phyloP scores from a whole-genome alignment of 2,329 filamentous ascomycete species.

The Botrytis hyacinthi region DNA sequence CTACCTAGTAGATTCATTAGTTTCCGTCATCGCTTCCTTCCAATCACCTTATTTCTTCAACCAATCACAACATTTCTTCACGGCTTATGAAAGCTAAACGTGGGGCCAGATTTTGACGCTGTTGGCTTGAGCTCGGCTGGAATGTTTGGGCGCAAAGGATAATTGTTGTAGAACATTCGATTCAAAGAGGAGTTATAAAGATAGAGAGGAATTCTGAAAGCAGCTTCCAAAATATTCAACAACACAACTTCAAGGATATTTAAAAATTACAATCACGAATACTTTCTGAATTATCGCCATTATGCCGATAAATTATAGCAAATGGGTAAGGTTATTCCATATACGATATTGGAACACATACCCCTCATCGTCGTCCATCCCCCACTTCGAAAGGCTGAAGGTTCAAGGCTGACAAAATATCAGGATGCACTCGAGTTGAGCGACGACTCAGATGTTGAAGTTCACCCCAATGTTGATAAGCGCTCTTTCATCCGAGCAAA shows the following conservation, averaged over 20 bases:
- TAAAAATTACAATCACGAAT: background rate
- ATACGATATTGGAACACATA: background rate
- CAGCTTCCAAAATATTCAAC: background rate
- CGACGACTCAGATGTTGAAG: conserved; percentile 96
- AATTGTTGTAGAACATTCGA: conserved; percentile 33
- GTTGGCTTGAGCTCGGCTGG: conserved; percentile 3
- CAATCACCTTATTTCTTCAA: background rate
- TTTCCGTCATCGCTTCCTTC: conserved; percentile 20
- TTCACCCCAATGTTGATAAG: conserved; percentile 98
- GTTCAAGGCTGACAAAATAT: conserved; percentile 36
- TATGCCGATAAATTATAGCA: conserved; percentile 64
- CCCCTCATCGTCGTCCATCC: conserved; percentile 10
- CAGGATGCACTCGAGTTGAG: conserved; percentile 91
- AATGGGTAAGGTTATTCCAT: conserved; percentile 46
- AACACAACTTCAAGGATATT: background rate
- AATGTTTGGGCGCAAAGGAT: conserved; percentile 8
- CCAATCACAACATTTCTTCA: background rate
- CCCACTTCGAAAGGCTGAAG: conserved; percentile 33
- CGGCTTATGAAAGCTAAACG: conserved; percentile 2
- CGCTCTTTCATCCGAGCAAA: conserved; percentile 97
- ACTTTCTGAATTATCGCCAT: conserved; percentile 12
- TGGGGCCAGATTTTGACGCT: conserved; percentile 7
- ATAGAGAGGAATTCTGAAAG: background rate
- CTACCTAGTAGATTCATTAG: conserved; percentile 3
- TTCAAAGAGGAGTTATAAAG: conserved; percentile 8